These are phyloP conservation scores for Papilionanthe hybrid DNA, from an alignment of 116 monocot genomes.

Conservation along the genomic window DNA sequence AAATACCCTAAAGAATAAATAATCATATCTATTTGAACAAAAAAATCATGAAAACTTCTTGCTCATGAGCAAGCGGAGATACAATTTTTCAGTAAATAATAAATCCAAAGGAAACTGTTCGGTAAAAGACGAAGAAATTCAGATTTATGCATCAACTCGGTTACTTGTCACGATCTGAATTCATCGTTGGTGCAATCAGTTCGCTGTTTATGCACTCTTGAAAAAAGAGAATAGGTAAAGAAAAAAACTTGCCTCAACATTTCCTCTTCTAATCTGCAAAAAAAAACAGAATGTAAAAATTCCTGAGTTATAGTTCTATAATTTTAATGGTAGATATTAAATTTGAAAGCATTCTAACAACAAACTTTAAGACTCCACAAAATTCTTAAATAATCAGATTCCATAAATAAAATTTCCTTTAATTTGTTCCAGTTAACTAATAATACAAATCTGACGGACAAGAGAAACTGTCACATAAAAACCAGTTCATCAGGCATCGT, in stretches of 20 bases:
- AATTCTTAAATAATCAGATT: background rate
- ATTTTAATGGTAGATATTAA: too few relatives aligned
- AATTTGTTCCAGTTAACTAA: background rate
- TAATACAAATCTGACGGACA: background rate
- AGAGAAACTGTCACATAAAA: background rate
- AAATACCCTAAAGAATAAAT: background rate
- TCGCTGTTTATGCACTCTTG: background rate
- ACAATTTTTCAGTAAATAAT: background rate
- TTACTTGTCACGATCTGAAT: too few relatives aligned
- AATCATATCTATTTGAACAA: background rate
- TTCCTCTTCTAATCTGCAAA: constrained; percentile 65
- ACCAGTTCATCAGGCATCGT: background rate
- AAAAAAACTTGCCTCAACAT: constrained; percentile 54
- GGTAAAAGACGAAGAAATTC: too few relatives aligned
- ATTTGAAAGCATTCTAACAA: background rate
- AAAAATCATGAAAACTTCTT: background rate
- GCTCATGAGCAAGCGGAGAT: background rate
- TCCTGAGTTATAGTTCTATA: background rate
- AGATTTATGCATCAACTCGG: too few relatives aligned
- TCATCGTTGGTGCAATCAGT: background rate
- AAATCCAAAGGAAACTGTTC: background rate
- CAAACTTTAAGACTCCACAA: background rate
- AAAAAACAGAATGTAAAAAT: constrained; percentile 9
- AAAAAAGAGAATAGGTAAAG: constrained; percentile 5
- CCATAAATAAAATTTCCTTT: background rate